Evolutionary conservation across 768 basidiomycete genomes (phyloP).

Genomic region (Punctularia strigosozonata): DNA sequence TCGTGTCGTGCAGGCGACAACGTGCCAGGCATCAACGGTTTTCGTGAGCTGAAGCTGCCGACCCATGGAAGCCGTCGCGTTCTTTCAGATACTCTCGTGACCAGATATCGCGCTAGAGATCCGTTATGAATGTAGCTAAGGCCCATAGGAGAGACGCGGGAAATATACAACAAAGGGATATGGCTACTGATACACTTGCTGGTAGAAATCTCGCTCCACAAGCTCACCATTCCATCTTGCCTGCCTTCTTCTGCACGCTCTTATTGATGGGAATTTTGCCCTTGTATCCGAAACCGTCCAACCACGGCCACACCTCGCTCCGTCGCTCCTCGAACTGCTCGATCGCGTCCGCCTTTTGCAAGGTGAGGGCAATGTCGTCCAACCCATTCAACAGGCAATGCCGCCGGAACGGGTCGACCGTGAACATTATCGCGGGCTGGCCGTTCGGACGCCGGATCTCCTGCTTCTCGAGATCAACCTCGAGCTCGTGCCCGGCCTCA

Average conservation of each 20-base stretch:
- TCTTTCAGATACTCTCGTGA: too few relatives aligned
- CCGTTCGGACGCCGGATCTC: conserved; percentile 53
- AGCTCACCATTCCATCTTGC: conserved; percentile 70
- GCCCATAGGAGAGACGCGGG: too few relatives aligned
- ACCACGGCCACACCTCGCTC: conserved; percentile 83
- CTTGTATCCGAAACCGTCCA: conserved; percentile 90
- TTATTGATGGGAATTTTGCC: conserved; percentile 54
- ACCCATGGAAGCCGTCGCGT: too few relatives aligned
- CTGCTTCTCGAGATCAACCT: conserved; percentile 49
- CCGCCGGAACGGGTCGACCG: conserved; percentile 80
- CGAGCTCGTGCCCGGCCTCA: conserved; percentile 35
- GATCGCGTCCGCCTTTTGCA: conserved; percentile 70
- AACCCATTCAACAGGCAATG: conserved; percentile 93
- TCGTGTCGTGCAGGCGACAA: too few relatives aligned
- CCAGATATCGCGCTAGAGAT: too few relatives aligned
- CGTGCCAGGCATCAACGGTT: too few relatives aligned
- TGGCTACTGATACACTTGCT: too few relatives aligned
- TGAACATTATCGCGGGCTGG: conserved; percentile 62
- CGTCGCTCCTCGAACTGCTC: conserved; percentile 68
- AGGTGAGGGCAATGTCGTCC: conserved; percentile 92
- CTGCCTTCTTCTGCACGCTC: conserved; percentile 23
- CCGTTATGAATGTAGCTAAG: too few relatives aligned
- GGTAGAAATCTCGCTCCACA: too few relatives aligned
- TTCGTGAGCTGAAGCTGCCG: too few relatives aligned
- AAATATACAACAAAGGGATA: too few relatives aligned